These are phyloP conservation scores for Brettanomyces anomalus DNA, from an alignment of 805 yeast species.

Conservation along the genomic window DNA sequence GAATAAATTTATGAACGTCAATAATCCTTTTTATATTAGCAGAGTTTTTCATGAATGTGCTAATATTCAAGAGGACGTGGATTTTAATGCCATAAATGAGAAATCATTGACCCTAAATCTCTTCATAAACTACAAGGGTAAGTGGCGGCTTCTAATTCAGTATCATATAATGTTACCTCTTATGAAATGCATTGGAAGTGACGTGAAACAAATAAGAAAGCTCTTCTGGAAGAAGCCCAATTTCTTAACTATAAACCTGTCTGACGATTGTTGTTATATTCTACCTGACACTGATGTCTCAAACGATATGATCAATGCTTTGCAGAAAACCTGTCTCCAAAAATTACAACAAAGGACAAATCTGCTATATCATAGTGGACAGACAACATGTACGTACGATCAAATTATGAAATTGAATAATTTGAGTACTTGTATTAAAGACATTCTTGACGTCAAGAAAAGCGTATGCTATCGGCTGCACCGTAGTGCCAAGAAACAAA, in stretches of 20 bases:
- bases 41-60: constrained; percentile 21
- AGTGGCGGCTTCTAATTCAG: constrained; percentile 20
- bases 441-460: constrained; percentile 17
- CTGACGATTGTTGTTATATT: constrained; percentile 26
- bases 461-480: constrained; percentile 6
- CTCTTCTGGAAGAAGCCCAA: constrained; percentile 15
- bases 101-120: constrained; percentile 19
- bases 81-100: constrained; percentile 9
- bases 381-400: constrained; percentile 28
- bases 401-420: constrained; percentile 34
- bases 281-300: constrained; percentile 10
- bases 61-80: constrained; percentile 18
- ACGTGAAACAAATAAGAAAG: constrained; percentile 12
- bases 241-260: constrained; percentile 19
- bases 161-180: constrained; percentile 22
- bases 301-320: constrained; percentile 5
- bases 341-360: constrained; percentile 2
- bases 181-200: constrained; percentile 25
- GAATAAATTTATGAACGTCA: constrained; percentile 18
- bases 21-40: constrained; percentile 27
- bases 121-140: constrained; percentile 7
- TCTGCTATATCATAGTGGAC: constrained; percentile 7
- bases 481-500: background rate
- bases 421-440: constrained; percentile 28
- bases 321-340: constrained; percentile 6